Percentiles rank a stretch among this genome's conserved stretches.
Conservation (phyloP, 2,329 filamentous ascomycete species). For the Aspergillus chevalieri region DNA sequence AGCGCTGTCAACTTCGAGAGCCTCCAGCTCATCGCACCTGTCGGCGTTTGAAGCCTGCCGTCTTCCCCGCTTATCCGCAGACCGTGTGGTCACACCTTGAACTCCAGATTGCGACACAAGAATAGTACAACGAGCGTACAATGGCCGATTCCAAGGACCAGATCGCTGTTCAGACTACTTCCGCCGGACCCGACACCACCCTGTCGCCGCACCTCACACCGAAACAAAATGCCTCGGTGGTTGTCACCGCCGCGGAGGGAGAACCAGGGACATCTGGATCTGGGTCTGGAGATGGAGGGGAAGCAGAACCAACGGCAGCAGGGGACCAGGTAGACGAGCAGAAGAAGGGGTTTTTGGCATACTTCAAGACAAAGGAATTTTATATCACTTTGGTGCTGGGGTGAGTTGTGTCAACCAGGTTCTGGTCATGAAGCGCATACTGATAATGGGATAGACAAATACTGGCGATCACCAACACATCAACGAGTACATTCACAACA, state of each 20-base stretch:
- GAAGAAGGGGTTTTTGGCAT: conserved; percentile 55
- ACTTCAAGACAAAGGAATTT: conserved; percentile 78
- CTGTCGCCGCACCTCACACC: conserved; percentile 8
- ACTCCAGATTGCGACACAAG: too few species aligned
- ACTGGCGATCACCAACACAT: conserved; percentile 82
- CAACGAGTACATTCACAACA: conserved; percentile 82
- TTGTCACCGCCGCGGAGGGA: conserved; percentile 9
- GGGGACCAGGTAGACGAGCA: conserved; percentile 35
- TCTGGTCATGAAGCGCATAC: background rate
- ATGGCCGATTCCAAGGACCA: conserved; percentile 26
- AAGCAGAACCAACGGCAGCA: conserved; percentile 13
- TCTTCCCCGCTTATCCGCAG: too few species aligned
- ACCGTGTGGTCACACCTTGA: too few species aligned
- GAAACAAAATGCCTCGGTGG: conserved; percentile 13
- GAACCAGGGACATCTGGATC: conserved; percentile 9
- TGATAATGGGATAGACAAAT: conserved; percentile 53
- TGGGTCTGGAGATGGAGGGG: background rate
- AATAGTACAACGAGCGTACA: background rate
- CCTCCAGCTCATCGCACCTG: too few species aligned
- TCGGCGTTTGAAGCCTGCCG: too few species aligned
- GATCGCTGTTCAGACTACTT: conserved; percentile 17
- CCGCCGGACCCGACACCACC: conserved; percentile 3
- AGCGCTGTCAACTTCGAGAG: too few species aligned
- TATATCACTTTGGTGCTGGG: conserved; percentile 76
- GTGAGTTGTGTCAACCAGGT: conserved; percentile 34